A percentile compares a stretch with the other conserved stretches of the same genome.
These are phyloP conservation scores for Taxillus chinensis DNA, from an alignment of 164 flowering plant species.

Conservation along the genomic window DNA sequence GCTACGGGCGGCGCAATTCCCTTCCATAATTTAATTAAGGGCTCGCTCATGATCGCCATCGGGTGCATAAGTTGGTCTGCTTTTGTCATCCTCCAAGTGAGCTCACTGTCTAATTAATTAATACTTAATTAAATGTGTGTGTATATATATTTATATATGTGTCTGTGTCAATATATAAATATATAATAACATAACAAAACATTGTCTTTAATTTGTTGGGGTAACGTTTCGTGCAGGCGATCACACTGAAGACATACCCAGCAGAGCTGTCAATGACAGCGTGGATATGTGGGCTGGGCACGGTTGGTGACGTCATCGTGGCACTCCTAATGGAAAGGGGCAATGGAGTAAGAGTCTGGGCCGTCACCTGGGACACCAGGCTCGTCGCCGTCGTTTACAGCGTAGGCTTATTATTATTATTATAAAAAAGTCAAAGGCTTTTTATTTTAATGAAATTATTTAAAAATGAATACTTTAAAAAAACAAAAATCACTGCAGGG, in stretches of 20 bases:
- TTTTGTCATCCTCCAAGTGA: constrained; percentile 26
- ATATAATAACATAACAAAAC: too few relatives aligned
- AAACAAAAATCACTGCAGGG: neutral
- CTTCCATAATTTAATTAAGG: constrained; percentile 30
- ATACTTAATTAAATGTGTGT: too few relatives aligned
- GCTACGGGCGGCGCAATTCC: neutral
- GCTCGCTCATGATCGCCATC: constrained; percentile 41
- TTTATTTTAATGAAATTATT: too few relatives aligned
- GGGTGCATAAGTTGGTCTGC: constrained; percentile 58
- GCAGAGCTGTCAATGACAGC: constrained; percentile 1
- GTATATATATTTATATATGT: too few relatives aligned
- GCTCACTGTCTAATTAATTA: too few relatives aligned
- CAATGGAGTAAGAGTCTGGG: neutral
- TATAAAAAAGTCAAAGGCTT: too few relatives aligned
- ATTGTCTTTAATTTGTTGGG: neutral
- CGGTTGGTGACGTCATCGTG: neutral
- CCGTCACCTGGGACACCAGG: neutral
- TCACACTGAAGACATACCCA: constrained; percentile 1
- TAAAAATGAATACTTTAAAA: too few relatives aligned
- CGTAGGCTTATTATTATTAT: neutral
- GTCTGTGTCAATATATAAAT: too few relatives aligned
- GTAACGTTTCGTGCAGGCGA: neutral
- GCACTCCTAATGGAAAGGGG: constrained; percentile 3
- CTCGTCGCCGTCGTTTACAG: neutral
- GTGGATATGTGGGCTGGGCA: neutral